Conservation (phyloP, 768 basidiomycete species). For the Calvatia gigantea region DNA sequence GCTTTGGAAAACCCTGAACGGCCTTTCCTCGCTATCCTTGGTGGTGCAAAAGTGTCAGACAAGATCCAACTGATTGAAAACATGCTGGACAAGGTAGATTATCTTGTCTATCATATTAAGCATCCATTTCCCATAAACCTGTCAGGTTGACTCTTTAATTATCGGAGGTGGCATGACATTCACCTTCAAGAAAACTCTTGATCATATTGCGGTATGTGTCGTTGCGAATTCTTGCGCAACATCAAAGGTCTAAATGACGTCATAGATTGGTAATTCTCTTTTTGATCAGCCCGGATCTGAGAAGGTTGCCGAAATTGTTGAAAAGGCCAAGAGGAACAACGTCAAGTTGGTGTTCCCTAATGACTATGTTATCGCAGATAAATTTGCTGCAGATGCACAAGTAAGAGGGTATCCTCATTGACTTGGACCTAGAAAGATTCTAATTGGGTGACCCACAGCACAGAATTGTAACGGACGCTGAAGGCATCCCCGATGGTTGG, state of each 20-base stretch:
- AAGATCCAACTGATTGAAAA: constrained; percentile 99
- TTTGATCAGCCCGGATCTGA: constrained; percentile 87
- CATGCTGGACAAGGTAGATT: constrained; percentile 89
- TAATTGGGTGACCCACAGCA: constrained; percentile 40
- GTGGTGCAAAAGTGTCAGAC: constrained; percentile 98
- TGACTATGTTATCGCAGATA: constrained; percentile 92
- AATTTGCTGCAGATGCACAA: constrained; percentile 89
- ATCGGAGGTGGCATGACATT: constrained; percentile 99
- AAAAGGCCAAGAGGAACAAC: constrained; percentile 88
- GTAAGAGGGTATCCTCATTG: constrained; percentile 32
- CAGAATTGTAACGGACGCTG: constrained; percentile 68
- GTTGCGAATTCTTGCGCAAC: not conserved
- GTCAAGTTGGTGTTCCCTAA: constrained; percentile 95
- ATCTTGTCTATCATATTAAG: not conserved
- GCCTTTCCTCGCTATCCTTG: constrained; percentile 97
- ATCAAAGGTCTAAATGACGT: constrained; percentile 17
- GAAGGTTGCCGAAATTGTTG: constrained; percentile 79
- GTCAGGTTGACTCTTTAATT: constrained; percentile 89
- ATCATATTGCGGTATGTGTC: constrained; percentile 62
- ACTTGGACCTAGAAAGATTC: not conserved
- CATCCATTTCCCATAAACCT: not conserved
- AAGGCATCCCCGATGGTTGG: constrained; percentile 91
- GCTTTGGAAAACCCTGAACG: constrained; percentile 91
- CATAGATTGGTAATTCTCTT: constrained; percentile 90
- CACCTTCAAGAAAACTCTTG: constrained; percentile 95